Percentiles rank a stretch among this genome's conserved stretches.
Evolutionary conservation across 2,329 filamentous ascomycete genomes (phyloP).

Genomic region (Fusarium piperis): DNA sequence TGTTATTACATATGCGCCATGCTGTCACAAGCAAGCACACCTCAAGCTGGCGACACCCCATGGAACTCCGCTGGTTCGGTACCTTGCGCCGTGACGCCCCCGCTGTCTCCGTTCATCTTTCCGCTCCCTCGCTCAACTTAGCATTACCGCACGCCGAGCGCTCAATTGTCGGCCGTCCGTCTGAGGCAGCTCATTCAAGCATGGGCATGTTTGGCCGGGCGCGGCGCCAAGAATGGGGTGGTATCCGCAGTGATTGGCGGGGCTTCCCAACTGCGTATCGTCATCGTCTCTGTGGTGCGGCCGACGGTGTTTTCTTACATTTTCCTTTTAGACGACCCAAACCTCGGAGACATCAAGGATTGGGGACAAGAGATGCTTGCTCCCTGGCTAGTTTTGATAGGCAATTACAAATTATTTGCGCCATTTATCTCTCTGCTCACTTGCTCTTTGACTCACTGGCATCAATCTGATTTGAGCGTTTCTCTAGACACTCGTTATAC

Average conservation of each 20-base stretch:
- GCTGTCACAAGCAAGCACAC: conserved; percentile 34
- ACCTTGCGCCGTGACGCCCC: conserved; percentile 19
- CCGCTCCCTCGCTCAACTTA: conserved; percentile 29
- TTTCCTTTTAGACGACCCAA: conserved; percentile 6
- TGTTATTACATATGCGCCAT: conserved; percentile 30
- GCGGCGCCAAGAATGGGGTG: conserved; percentile 41
- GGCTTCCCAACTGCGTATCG: conserved; percentile 38
- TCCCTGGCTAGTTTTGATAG: not conserved
- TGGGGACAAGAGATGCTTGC: not conserved
- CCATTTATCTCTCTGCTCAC: not conserved
- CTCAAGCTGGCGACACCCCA: not conserved
- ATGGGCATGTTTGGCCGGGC: conserved; percentile 29
- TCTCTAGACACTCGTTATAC: not conserved
- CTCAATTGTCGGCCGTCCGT: conserved; percentile 15
- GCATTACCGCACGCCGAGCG: conserved; percentile 25
- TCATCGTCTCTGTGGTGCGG: conserved; percentile 39
- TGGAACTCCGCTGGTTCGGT: conserved; percentile 11
- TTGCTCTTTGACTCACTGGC: not conserved
- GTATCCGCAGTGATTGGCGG: conserved; percentile 40
- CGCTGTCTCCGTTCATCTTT: conserved; percentile 15
- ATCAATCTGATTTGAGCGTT: not conserved
- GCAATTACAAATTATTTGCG: conserved; percentile 4
- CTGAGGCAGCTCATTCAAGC: not conserved
- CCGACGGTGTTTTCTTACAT: conserved; percentile 24
- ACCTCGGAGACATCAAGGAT: not conserved